A percentile compares a stretch with the other conserved stretches of the same genome.
phyloP scores from a whole-genome alignment of 164 flowering plant species.

The Annona squamosa region DNA sequence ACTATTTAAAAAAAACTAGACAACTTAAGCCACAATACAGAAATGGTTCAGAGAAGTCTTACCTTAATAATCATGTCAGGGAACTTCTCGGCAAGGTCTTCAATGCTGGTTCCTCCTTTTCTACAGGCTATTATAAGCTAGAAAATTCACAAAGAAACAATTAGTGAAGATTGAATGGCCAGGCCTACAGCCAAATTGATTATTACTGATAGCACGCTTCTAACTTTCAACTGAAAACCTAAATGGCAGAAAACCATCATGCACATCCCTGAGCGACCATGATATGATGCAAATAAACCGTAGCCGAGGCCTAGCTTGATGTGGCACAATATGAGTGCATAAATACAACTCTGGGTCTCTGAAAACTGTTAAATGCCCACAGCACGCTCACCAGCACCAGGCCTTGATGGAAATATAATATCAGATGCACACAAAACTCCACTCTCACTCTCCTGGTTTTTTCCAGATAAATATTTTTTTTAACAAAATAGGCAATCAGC shows the following conservation, averaged over 20 bases:
- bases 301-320: too few relatives aligned
- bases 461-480: too few relatives aligned
- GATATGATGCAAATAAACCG: too few relatives aligned
- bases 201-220: background rate
- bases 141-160: conserved; percentile 5
- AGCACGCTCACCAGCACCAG: too few relatives aligned
- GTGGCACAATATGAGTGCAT: too few relatives aligned
- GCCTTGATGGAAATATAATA: too few relatives aligned
- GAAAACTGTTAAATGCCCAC: too few relatives aligned
- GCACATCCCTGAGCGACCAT: too few relatives aligned
- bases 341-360: too few relatives aligned
- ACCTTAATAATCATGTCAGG: conserved; percentile 98
- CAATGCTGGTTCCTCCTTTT: conserved; percentile 98
- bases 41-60: background rate
- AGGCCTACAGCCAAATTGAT: background rate
- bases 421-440: too few relatives aligned
- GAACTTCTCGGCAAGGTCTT: conserved; percentile 96
- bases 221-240: background rate
- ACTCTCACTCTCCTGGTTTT: too few relatives aligned
- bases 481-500: too few relatives aligned
- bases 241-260: background rate
- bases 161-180: background rate
- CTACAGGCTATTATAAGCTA: conserved; percentile 89
- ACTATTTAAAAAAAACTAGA: background rate
- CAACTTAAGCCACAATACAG: background rate